Conservation (phyloP, 306 rosid genomes). For the Amphicarpaea edgeworthii region DNA sequence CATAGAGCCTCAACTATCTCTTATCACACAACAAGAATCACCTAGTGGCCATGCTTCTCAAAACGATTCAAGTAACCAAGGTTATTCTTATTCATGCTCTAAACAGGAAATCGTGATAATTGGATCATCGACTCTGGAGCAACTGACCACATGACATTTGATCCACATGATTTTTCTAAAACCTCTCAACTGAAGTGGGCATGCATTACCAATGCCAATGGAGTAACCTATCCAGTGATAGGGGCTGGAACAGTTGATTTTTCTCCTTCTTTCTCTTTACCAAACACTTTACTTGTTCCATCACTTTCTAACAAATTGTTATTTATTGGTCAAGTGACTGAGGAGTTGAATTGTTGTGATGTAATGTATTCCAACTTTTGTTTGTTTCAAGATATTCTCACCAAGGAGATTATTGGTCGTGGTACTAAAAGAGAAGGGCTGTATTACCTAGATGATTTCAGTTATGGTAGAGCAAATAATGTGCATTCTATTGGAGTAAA, state of each 20-base stretch:
- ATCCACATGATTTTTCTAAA: not conserved
- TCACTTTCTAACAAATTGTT: too few relatives aligned
- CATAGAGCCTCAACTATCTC: too few relatives aligned
- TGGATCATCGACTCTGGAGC: not conserved
- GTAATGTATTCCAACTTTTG: not conserved
- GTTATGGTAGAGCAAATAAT: not conserved
- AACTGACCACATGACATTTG: not conserved
- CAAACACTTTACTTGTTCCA: too few relatives aligned
- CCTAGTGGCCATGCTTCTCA: too few relatives aligned
- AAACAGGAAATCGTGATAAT: too few relatives aligned
- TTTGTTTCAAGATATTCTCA: not conserved
- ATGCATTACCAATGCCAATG: too few relatives aligned
- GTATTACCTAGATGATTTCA: too few relatives aligned
- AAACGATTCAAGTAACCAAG: too few relatives aligned
- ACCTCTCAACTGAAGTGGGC: too few relatives aligned
- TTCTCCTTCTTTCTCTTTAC: not conserved
- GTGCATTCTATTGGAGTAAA: not conserved
- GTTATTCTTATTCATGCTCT: too few relatives aligned
- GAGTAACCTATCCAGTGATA: not conserved
- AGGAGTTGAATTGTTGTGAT: not conserved
- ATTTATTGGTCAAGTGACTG: too few relatives aligned
- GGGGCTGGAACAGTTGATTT: not conserved
- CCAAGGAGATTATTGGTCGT: not conserved
- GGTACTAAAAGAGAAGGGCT: not conserved
- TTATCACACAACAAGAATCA: too few relatives aligned